These are phyloP conservation scores for Phytophthora chlamydospora DNA, from an alignment of 352 stramenopile species.

Conservation along the genomic window DNA sequence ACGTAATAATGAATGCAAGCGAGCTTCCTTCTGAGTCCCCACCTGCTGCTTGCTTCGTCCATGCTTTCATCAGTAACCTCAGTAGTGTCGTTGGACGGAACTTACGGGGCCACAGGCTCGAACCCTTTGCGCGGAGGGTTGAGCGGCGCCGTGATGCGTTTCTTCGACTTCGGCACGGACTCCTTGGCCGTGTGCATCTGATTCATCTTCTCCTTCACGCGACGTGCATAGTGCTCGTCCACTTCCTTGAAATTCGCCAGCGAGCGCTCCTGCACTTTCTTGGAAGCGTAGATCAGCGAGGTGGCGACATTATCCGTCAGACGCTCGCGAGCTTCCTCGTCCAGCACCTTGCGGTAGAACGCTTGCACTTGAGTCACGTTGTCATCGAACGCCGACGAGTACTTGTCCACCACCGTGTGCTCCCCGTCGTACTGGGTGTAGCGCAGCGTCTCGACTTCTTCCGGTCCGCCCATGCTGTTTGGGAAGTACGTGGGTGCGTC, in stretches of 20 bases:
- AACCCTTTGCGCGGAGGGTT: conserved; percentile 43
- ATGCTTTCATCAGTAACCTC: no score
- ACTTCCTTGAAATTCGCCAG: conserved; percentile 44
- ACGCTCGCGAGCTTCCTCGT: conserved; percentile 56
- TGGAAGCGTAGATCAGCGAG: conserved; percentile 54
- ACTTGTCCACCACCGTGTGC: conserved; percentile 41
- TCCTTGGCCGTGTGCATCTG: conserved; percentile 36
- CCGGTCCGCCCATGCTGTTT: conserved; percentile 58
- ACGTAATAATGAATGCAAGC: conserved; percentile 10
- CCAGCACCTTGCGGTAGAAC: conserved; percentile 77
- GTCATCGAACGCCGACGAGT: conserved; percentile 74
- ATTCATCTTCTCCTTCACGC: conserved; percentile 46
- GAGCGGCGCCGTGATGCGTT: conserved; percentile 32
- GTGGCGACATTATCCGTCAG: conserved; percentile 80
- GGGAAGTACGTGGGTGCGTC: conserved; percentile 81
- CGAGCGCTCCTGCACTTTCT: conserved; percentile 36
- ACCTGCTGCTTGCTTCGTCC: conserved; percentile 14
- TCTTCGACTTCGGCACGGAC: conserved; percentile 31
- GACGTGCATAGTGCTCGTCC: conserved; percentile 38
- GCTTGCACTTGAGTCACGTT: conserved; percentile 72
- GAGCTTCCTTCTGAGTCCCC: background rate
- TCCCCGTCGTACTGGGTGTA: conserved; percentile 36
- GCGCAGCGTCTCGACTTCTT: conserved; percentile 31
- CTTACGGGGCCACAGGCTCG: conserved; percentile 35
- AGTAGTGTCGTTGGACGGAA: background rate